phyloP scores from a whole-genome alignment of 495 filamentous ascomycete species.

The Aspergillus taichungensis region DNA sequence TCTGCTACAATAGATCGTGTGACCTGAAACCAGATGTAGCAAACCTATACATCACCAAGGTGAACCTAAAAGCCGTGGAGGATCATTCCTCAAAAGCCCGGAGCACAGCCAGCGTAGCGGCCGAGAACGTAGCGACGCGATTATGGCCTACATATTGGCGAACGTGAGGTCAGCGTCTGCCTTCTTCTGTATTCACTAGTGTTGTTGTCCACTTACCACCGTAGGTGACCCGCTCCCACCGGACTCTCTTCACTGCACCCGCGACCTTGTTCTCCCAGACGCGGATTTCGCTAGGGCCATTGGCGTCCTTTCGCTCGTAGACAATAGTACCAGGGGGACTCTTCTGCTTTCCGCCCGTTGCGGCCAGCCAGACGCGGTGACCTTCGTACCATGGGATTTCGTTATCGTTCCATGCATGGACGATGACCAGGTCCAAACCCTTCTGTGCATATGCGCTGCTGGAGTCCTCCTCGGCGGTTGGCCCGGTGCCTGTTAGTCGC shows the following conservation, averaged over 20 bases:
- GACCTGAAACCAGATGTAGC: not conserved
- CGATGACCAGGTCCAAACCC: slow-evolving; percentile 55
- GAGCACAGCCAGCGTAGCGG: slow-evolving; percentile 52
- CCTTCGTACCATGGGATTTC: slow-evolving; percentile 61
- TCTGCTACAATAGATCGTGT: not conserved
- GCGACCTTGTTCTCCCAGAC: slow-evolving; percentile 31
- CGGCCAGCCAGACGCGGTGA: slow-evolving; percentile 42
- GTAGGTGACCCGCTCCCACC: slow-evolving; percentile 38
- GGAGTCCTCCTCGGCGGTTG: slow-evolving; percentile 11
- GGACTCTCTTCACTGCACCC: slow-evolving; percentile 36
- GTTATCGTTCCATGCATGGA: slow-evolving; percentile 66
- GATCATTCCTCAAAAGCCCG: slow-evolving; percentile 48
- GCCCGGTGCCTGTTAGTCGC: slow-evolving; percentile 27
- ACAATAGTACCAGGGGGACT: slow-evolving; percentile 43
- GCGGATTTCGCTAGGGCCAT: slow-evolving; percentile 23
- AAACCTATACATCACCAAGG: not conserved
- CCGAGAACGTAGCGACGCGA: slow-evolving; percentile 40
- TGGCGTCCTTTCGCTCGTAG: slow-evolving; percentile 26
- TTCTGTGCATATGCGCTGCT: slow-evolving; percentile 32
- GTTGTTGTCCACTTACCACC: slow-evolving; percentile 31
- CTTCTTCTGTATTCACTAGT: too few species aligned
- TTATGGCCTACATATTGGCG: slow-evolving; percentile 33
- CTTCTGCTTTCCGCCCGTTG: slow-evolving; percentile 34
- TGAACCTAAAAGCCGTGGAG: too few species aligned
- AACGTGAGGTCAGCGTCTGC: too few species aligned